Evolutionary conservation across 1,284 basidiomycete genomes (phyloP), one percentile per base, ranked within the genome.

Genomic region (Marasmius tenuissimus): DNA sequence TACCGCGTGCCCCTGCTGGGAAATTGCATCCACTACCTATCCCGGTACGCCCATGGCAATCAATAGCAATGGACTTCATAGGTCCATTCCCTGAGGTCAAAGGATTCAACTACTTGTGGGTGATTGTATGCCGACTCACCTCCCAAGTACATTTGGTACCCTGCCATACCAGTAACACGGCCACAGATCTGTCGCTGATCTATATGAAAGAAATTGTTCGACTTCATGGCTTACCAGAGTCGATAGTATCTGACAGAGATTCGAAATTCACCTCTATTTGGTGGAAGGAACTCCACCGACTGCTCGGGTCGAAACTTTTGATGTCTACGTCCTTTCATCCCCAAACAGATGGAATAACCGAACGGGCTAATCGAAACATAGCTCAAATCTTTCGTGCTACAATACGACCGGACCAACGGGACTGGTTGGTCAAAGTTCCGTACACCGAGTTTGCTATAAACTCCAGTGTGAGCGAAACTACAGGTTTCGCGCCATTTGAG

Each of bases 401-500:
- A 16, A 70, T 79, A 0, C 5, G 57, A 0, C 68, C 69, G 0
- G 69, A 76, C 27, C 77, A 79, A 57, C 62, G 63, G 6, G 72
- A 78, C 42, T 80, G 77, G 75, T 65, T 68, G 0, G 52, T 67
- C 0, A 67, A 69, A 33, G 5, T 76, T 0, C 73, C 75, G 0
- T 22, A 72, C 9, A 68, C 72, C 0, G 75, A 77, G 69, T 49
- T 49, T 18, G 18, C 48, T 14, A 49, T 49, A 3, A 49, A 49
- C 27, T 49, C 48, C 1, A 49, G 69, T 18, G 60, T 71, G 0
- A 73, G 64, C 22, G 69, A 66, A 1, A 66, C 71, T 0, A 78
- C 73, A 0, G 73, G 73, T 1, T 76, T 71, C 56, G 66, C 75
- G 0, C 76, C 75, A 1, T 81, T 80, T 59, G 70, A 76, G 42